These are phyloP conservation scores for Dryadomyces sulphureus DNA, from an alignment of 2,329 filamentous ascomycete species.

Conservation along the genomic window DNA sequence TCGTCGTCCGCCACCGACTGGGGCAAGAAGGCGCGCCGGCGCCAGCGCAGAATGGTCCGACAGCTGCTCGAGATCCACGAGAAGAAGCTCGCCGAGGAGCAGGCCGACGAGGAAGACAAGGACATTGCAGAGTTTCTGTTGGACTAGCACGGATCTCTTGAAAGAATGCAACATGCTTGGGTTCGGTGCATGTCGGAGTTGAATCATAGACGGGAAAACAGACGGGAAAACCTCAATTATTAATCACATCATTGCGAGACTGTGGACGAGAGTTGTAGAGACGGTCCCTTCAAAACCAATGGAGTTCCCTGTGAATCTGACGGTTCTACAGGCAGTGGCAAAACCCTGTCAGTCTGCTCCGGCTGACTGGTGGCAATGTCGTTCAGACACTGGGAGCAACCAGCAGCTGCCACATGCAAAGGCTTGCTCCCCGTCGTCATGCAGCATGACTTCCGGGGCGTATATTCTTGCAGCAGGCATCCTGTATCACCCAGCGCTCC, in stretches of 20 bases:
- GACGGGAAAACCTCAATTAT: background rate
- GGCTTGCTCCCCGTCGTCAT: no score
- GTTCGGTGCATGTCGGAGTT: no score
- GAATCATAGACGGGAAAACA: no score
- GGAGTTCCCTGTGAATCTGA: no score
- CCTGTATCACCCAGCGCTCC: background rate
- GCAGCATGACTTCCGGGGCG: background rate
- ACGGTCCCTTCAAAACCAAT: no score
- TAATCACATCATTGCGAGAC: no score
- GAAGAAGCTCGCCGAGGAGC: constrained; percentile 35
- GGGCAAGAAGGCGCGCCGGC: constrained; percentile 55
- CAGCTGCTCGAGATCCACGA: constrained; percentile 50
- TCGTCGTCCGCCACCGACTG: constrained; percentile 38
- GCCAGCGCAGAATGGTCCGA: constrained; percentile 53
- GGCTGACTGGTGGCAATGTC: no score
- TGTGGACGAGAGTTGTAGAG: no score
- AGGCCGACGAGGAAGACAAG: constrained; percentile 55
- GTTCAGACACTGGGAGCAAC: no score
- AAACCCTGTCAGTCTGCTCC: no score
- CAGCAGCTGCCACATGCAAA: no score
- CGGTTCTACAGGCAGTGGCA: no score
- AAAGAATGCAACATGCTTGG: background rate
- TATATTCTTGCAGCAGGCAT: background rate
- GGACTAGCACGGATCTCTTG: constrained; percentile 22
- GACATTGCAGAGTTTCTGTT: constrained; percentile 60